These are phyloP conservation scores for Fusarium nodosum DNA, from an alignment of 2,329 filamentous ascomycete genomes.

Conservation along the genomic window DNA sequence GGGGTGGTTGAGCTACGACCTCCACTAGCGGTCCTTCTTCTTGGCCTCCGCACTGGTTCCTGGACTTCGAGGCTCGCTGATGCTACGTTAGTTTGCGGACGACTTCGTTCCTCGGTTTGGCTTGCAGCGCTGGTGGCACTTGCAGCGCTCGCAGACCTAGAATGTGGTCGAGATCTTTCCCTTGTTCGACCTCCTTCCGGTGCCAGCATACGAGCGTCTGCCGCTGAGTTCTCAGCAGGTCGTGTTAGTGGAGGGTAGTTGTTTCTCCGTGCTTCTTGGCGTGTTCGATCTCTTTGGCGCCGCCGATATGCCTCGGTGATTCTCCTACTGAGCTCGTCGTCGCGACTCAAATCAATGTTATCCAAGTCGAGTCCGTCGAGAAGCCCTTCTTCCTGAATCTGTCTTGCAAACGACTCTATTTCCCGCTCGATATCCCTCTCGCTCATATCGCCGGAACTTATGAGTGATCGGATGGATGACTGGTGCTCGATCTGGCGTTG, in stretches of 20 bases:
- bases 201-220: conserved; percentile 50
- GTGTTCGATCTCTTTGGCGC: conserved; percentile 75
- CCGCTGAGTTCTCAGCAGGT: conserved; percentile 36
- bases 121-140: conserved; percentile 59
- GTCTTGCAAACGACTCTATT: conserved; percentile 89
- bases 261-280: conserved; percentile 63
- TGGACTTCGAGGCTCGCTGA: conserved; percentile 52
- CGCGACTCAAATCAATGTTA: conserved; percentile 84
- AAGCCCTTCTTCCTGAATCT: conserved; percentile 89
- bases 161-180: conserved; percentile 59
- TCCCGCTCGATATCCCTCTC: conserved; percentile 86
- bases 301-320: conserved; percentile 91
- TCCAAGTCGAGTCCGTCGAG: conserved; percentile 90
- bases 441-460: conserved; percentile 83
- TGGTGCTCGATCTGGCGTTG: conserved; percentile 85
- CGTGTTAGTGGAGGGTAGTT: conserved; percentile 57
- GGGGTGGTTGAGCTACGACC: conserved; percentile 69
- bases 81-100: conserved; percentile 60
- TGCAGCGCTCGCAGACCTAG: conserved; percentile 61
- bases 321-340: conserved; percentile 90
- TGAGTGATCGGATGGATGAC: conserved; percentile 85
- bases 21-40: conserved; percentile 67
- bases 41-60: conserved; percentile 50
- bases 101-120: conserved; percentile 62
- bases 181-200: conserved; percentile 48